Base-by-base conservation (phyloP, 1,139 yeast species). In the Diutina ranongensis region DNA sequence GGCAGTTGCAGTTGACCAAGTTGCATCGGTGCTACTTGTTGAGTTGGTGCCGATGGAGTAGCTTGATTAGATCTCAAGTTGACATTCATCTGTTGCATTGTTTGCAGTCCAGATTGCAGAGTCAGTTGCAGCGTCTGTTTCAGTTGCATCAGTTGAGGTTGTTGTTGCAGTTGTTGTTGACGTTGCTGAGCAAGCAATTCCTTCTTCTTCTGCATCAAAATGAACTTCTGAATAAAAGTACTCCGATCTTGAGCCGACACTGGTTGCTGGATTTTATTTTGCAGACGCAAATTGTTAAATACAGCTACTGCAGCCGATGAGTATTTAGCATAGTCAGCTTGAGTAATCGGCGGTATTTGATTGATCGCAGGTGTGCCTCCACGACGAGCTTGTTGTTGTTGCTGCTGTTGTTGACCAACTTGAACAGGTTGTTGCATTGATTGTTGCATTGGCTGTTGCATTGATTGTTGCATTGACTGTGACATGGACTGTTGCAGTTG, bases 291-390 rank as follows among this genome's bases (percentile, higher is more conserved):
- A 45, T 68, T 57, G 20, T 58, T 50, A 47, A 70, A 61, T 35
- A 68, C 56, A 13, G 62, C 56, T 65, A 70, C 59, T 1, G 76
- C 76, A 46, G 68, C 74, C 7, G 65, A 57, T 33, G 66, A 62
- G 53, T 69, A 68, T 50, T 67, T 67, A 50, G 62, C 57, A 45
- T 67, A 60, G 49, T 71, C 76, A 46, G 70, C 72, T 21, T 64
- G 65, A 4, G 74, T 66, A 44, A 71, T 63, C 3, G 74, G 74
- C 0, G 66, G 67, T 47, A 62, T 63, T 31, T 20, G 46, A 21
- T 13, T 4, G 13, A 21, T 21, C 28, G 22, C n/a, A 10, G 13
- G 34, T 5, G 27, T 15, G n/a, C 20, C 25, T 4, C 28, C 31
- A 8, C n/a, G 40, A 20, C 40, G 40, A 8, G 20, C 25, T 2